phyloP scores from a whole-genome alignment of 1,139 yeast species.

The Candida freyschussii region DNA sequence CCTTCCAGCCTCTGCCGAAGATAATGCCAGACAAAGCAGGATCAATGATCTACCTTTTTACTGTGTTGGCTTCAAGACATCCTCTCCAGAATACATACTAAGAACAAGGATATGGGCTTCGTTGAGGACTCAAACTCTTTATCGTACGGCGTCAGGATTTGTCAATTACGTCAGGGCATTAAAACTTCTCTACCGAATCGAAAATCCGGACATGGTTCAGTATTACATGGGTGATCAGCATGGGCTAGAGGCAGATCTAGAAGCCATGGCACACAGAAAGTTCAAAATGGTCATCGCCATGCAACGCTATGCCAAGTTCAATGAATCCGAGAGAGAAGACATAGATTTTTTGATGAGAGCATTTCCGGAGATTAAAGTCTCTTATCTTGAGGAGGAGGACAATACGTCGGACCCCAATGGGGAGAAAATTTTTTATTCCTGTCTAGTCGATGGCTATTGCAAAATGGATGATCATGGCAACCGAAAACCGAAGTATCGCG shows the following conservation, averaged over 20 bases:
- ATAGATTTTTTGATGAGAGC: slow-evolving; percentile 52
- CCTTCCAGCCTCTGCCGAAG: slow-evolving; percentile 22
- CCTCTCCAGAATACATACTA: slow-evolving; percentile 55
- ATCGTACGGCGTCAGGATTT: slow-evolving; percentile 74
- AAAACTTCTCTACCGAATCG: slow-evolving; percentile 59
- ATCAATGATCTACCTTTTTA: slow-evolving; percentile 62
- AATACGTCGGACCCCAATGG: slow-evolving; percentile 32
- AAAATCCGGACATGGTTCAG: slow-evolving; percentile 46
- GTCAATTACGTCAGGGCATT: slow-evolving; percentile 67
- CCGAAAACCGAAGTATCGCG: slow-evolving; percentile 45
- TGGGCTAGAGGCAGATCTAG: slow-evolving; percentile 39
- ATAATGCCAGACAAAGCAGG: slow-evolving; percentile 33
- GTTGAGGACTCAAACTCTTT: slow-evolving; percentile 69
- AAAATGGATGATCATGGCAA: slow-evolving; percentile 37
- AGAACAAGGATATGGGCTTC: slow-evolving; percentile 84
- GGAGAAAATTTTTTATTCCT: slow-evolving; percentile 47
- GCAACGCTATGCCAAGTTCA: slow-evolving; percentile 57
- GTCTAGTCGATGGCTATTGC: slow-evolving; percentile 53
- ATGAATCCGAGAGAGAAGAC: slow-evolving; percentile 47
- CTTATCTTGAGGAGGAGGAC: slow-evolving; percentile 50
- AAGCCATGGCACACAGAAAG: slow-evolving; percentile 54
- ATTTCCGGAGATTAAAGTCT: slow-evolving; percentile 57
- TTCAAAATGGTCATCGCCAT: slow-evolving; percentile 65
- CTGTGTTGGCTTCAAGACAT: slow-evolving; percentile 64
- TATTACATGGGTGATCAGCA: slow-evolving; percentile 32